phyloP scores from a whole-genome alignment of 352 stramenopile genomes.

The Globisporangium mamillatum region DNA sequence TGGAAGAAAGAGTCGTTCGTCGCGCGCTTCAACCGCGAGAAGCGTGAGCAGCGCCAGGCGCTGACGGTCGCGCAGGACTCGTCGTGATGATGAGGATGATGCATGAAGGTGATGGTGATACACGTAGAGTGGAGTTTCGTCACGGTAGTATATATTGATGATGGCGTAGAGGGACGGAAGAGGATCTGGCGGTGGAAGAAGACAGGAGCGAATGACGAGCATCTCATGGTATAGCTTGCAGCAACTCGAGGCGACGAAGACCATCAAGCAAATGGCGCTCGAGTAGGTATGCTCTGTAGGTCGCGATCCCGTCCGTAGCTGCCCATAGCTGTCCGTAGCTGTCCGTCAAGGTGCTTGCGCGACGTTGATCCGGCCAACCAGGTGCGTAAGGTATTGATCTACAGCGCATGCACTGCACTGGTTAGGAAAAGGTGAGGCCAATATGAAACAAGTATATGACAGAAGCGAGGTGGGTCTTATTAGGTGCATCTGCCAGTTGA shows the following conservation, averaged over 20 bases:
- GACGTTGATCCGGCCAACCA: no score
- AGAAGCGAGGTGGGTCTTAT: neutral
- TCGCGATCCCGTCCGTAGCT: no score
- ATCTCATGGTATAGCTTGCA: neutral
- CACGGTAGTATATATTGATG: no score
- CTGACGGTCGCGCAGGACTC: slow-evolving; percentile 3
- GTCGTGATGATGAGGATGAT: neutral
- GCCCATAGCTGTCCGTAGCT: no score
- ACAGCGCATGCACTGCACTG: neutral
- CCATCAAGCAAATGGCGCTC: neutral
- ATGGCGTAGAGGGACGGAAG: neutral
- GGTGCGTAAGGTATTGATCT: no score
- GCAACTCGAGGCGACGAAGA: neutral
- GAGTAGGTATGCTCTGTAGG: neutral
- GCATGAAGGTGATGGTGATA: neutral
- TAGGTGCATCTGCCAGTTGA: slow-evolving; percentile 2
- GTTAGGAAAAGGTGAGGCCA: neutral
- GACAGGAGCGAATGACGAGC: neutral
- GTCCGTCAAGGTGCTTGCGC: no score
- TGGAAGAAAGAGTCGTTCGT: slow-evolving; percentile 86
- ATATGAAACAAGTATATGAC: neutral
- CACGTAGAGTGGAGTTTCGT: no score
- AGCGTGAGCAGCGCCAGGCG: slow-evolving; percentile 50
- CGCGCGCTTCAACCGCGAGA: slow-evolving; percentile 73
- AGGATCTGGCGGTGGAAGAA: neutral